phyloP scores from a whole-genome alignment of 192 early-diverging fungal species.

The Nowakowskiella sp. region DNA sequence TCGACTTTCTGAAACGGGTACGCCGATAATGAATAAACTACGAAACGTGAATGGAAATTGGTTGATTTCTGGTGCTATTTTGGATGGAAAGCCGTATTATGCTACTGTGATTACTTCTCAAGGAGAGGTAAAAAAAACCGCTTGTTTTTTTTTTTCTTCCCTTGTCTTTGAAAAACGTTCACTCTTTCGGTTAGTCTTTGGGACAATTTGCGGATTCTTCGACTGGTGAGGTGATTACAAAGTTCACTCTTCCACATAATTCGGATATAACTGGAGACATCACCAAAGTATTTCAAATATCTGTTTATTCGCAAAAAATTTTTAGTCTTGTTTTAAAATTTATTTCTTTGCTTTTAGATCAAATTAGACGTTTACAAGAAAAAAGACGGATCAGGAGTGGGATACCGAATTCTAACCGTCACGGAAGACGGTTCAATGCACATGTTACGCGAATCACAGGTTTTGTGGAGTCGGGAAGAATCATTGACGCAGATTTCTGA shows the following conservation, averaged over 20 bases:
- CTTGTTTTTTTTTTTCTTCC: too few relatives aligned
- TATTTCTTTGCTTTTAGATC: conserved; percentile 6
- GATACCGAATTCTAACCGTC: conserved; percentile 17
- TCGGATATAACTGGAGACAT: conserved; percentile 2
- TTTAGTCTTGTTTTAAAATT: conserved; percentile 3
- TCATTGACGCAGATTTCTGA: conserved; percentile 61
- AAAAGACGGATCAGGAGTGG: conserved; percentile 6
- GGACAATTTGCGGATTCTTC: not conserved
- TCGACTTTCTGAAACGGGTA: too few relatives aligned
- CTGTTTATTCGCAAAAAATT: not conserved
- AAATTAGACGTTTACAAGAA: conserved; percentile 2
- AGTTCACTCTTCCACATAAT: not conserved
- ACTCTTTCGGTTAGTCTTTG: too few relatives aligned
- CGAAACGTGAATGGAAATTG: too few relatives aligned
- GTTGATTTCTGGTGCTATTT: too few relatives aligned
- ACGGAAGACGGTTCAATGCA: conserved; percentile 32
- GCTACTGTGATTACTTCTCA: too few relatives aligned
- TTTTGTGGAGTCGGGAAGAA: conserved; percentile 84
- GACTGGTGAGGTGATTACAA: not conserved
- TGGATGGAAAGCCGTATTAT: too few relatives aligned
- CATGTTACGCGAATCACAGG: conserved; percentile 14
- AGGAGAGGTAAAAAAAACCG: too few relatives aligned
- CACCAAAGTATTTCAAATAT: not conserved
- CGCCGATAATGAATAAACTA: too few relatives aligned
- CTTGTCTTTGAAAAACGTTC: too few relatives aligned